A percentile compares a stretch with the other conserved stretches of the same genome.
phyloP scores from a whole-genome alignment of 2,329 filamentous ascomycete genomes.

The Xylariaceae sp. region DNA sequence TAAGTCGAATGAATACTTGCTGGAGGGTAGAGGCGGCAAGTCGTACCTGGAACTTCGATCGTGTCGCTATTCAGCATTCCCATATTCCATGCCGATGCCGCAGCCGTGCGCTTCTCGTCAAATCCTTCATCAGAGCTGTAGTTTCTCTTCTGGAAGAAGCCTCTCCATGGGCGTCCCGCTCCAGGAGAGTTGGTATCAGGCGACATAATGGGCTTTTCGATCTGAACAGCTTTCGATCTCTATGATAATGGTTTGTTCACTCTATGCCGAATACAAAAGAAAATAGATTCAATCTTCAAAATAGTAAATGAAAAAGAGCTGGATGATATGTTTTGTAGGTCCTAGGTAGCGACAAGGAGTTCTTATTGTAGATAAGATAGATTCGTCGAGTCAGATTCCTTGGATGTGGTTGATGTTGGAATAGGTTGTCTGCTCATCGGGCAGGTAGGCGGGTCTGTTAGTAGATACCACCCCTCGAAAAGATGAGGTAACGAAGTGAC shows the following conservation, averaged over 20 bases:
- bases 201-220: conserved; percentile 11
- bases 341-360: background rate
- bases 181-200: conserved; percentile 13
- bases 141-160: conserved; percentile 16
- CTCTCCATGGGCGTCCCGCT: conserved; percentile 16
- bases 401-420: no score
- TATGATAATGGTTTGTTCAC: background rate
- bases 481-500: background rate
- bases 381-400: background rate
- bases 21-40: background rate
- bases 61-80: conserved; percentile 79
- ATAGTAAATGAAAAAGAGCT: background rate
- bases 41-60: conserved; percentile 79
- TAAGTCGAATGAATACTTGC: conserved; percentile 5
- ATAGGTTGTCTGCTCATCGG: no score
- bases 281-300: no score
- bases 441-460: no score
- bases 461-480: no score
- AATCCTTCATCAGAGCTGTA: conserved; percentile 7
- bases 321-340: background rate
- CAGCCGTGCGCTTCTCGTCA: conserved; percentile 13
- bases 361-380: background rate
- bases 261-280: no score
- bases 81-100: conserved; percentile 50
- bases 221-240: background rate